phyloP scores from a whole-genome alignment of 768 basidiomycete genomes.

The Amanita subjunquillea region DNA sequence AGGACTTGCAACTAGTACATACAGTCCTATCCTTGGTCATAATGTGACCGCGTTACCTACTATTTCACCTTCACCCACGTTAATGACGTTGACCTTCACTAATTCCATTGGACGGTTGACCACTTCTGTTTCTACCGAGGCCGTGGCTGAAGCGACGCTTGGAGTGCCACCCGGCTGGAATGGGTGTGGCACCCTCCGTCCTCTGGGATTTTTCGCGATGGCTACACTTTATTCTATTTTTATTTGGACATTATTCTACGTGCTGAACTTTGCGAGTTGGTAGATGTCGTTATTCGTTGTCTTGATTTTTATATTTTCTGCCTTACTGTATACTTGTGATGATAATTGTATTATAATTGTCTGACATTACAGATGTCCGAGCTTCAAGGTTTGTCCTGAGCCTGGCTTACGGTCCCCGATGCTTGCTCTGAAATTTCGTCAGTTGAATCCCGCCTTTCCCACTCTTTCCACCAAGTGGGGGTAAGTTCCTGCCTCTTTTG shows the following conservation, averaged over 20 bases:
- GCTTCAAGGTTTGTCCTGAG: background rate
- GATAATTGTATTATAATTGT: background rate
- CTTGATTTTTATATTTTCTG: background rate
- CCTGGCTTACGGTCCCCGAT: background rate
- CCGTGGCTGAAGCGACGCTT: conserved; percentile 38
- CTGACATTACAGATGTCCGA: background rate
- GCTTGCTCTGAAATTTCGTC: background rate
- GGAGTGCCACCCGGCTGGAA: conserved; percentile 59
- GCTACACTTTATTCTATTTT: background rate
- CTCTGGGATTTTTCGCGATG: conserved; percentile 7
- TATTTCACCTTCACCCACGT: conserved; percentile 37
- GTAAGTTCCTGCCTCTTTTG: conserved; percentile 12
- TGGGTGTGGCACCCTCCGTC: conserved; percentile 10
- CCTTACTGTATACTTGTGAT: background rate
- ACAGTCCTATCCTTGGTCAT: conserved; percentile 43
- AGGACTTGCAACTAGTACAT: conserved; percentile 66
- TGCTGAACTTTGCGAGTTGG: conserved; percentile 1
- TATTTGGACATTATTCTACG: background rate
- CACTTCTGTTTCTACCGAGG: conserved; percentile 43
- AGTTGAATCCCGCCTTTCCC: conserved; percentile 7
- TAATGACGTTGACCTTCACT: conserved; percentile 49
- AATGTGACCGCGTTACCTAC: conserved; percentile 44
- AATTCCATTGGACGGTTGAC: conserved; percentile 39
- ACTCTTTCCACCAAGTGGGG: conserved; percentile 21
- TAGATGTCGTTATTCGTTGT: background rate